phyloP scores from a whole-genome alignment of 1,284 basidiomycete genomes.

The Tilletia setariae region DNA sequence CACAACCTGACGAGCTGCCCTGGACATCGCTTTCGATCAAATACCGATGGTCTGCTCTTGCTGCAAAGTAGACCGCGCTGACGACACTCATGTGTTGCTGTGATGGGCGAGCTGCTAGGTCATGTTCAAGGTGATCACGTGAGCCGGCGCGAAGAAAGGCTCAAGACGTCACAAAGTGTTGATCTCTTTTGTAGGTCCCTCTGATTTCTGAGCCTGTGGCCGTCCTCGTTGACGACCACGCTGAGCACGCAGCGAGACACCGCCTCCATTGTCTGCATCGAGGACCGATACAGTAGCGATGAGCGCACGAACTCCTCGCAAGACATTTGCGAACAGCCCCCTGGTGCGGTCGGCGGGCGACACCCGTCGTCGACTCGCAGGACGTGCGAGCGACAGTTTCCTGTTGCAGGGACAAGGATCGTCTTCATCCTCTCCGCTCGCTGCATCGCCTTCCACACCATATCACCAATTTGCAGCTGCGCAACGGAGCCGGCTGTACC shows the following conservation, averaged over 20 bases:
- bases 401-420: neutral
- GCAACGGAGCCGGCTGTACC: neutral
- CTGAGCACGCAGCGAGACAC: neutral
- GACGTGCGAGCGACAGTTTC: slow-evolving; percentile 11
- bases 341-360: neutral
- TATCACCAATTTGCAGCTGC: slow-evolving; percentile 14
- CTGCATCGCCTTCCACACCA: slow-evolving; percentile 1
- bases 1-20: too few species aligned
- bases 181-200: neutral
- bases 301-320: slow-evolving; percentile 8
- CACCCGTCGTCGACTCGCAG: neutral
- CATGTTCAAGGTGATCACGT: too few species aligned
- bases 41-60: too few species aligned
- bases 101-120: too few species aligned
- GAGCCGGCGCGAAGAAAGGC: too few species aligned
- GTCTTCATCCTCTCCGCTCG: neutral
- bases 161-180: neutral
- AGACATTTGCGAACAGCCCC: neutral
- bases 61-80: too few species aligned
- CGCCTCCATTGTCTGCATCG: too few species aligned
- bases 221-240: neutral
- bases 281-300: neutral
- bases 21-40: too few species aligned
- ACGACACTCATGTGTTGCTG: too few species aligned
- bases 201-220: neutral